phyloP scores from a whole-genome alignment of 192 early-diverging fungal genomes.

The Pecoramyces ruminantium region DNA sequence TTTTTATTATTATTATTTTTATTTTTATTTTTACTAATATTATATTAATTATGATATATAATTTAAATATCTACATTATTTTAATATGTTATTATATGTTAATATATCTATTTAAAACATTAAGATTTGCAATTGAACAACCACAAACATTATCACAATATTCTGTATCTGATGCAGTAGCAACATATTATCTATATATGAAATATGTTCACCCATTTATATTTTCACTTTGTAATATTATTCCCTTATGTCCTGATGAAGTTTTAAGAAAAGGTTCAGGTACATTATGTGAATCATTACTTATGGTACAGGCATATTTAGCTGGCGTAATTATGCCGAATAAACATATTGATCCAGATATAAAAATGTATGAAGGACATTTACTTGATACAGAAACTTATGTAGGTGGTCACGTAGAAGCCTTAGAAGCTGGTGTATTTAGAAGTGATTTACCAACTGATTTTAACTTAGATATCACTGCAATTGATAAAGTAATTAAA shows the following conservation, averaged over 20 bases:
- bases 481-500: slow-evolving; percentile 49
- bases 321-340: slow-evolving; percentile 91
- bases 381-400: slow-evolving; percentile 88
- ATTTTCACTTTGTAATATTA: slow-evolving; percentile 98
- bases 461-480: slow-evolving; percentile 60
- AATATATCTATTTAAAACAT: not conserved
- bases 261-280: slow-evolving; percentile 90
- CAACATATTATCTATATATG: slow-evolving; percentile 98
- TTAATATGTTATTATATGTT: too few species aligned
- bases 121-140: slow-evolving; percentile 70
- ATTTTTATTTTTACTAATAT: too few species aligned
- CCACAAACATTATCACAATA: slow-evolving; percentile 92
- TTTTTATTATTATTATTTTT: too few species aligned
- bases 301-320: slow-evolving; percentile 57
- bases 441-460: slow-evolving; percentile 77
- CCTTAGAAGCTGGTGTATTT: slow-evolving; percentile 95
- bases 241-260: slow-evolving; percentile 93
- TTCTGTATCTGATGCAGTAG: slow-evolving; percentile 97
- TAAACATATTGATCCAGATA: slow-evolving; percentile 70
- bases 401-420: slow-evolving; percentile 97
- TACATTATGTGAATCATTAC: slow-evolving; percentile 83
- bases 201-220: slow-evolving; percentile 98
- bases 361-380: slow-evolving; percentile 74
- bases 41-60: too few species aligned
- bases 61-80: too few species aligned